These are phyloP conservation scores for Coprinopsis strossmayeri DNA, from an alignment of 768 basidiomycete species.

Conservation along the genomic window DNA sequence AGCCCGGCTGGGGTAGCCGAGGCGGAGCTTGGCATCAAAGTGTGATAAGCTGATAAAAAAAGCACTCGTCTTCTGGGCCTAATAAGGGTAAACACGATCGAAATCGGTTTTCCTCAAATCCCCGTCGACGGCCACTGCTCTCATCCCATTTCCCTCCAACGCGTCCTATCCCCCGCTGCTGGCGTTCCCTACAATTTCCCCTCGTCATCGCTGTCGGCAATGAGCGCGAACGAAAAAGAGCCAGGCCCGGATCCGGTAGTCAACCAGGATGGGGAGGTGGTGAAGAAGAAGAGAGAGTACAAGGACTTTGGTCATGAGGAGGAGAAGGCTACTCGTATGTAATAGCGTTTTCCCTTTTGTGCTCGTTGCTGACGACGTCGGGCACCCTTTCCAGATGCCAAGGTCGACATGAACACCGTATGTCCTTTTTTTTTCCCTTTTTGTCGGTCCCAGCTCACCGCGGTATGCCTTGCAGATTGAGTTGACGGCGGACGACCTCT, in stretches of 20 bases:
- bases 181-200: background rate
- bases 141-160: slow-evolving; percentile 6
- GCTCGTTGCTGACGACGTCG: slow-evolving; percentile 14
- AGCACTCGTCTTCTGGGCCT: background rate
- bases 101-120: slow-evolving; percentile 10
- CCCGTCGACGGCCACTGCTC: slow-evolving; percentile 3
- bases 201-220: slow-evolving; percentile 9
- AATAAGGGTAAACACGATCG: slow-evolving; percentile 10
- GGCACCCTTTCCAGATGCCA: slow-evolving; percentile 47
- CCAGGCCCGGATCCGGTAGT: slow-evolving; percentile 45
- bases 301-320: slow-evolving; percentile 79
- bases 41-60: slow-evolving; percentile 2
- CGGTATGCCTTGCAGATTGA: slow-evolving; percentile 48
- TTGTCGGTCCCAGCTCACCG: background rate
- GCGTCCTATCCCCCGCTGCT: slow-evolving; percentile 5
- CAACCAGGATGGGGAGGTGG: slow-evolving; percentile 19
- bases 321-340: slow-evolving; percentile 59
- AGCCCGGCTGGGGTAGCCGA: background rate
- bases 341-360: slow-evolving; percentile 10
- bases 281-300: slow-evolving; percentile 72
- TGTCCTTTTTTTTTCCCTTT: slow-evolving; percentile 13
- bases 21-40: slow-evolving; percentile 9
- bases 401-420: slow-evolving; percentile 78
- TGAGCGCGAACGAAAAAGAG: slow-evolving; percentile 40
- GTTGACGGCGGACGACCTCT: slow-evolving; percentile 86